Percentiles rank a stretch among this genome's conserved stretches.
These are phyloP conservation scores for Nemania abortiva DNA, from an alignment of 2,329 filamentous ascomycete species.

Conservation along the genomic window DNA sequence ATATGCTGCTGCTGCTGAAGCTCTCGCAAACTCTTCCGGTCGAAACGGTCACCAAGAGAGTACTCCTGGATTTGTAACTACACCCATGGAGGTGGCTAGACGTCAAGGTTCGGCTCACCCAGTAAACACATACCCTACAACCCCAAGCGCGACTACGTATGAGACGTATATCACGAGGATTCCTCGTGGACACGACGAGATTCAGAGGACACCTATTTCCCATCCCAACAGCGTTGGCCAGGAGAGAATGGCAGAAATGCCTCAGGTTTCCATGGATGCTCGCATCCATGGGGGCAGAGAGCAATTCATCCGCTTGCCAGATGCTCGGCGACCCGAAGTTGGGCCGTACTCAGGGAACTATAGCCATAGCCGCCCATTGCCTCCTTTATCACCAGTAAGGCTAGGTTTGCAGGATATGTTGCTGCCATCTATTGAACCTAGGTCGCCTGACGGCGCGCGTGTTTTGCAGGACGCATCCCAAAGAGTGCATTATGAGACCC, in stretches of 20 bases:
- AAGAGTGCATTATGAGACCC: slow-evolving; percentile 39
- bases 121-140: slow-evolving; percentile 32
- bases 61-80: slow-evolving; percentile 38
- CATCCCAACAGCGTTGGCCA: slow-evolving; percentile 8
- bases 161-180: slow-evolving; percentile 24
- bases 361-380: slow-evolving; percentile 34
- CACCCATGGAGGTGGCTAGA: slow-evolving; percentile 40
- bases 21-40: slow-evolving; percentile 44
- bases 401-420: slow-evolving; percentile 50
- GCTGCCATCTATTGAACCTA: slow-evolving; percentile 51
- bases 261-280: slow-evolving; percentile 31
- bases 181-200: slow-evolving; percentile 20
- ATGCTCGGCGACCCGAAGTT: slow-evolving; percentile 51
- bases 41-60: slow-evolving; percentile 35
- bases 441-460: slow-evolving; percentile 43
- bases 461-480: slow-evolving; percentile 35
- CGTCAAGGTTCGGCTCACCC: slow-evolving; percentile 38
- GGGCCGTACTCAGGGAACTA: slow-evolving; percentile 43
- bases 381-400: slow-evolving; percentile 46
- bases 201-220: slow-evolving; percentile 15
- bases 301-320: slow-evolving; percentile 43
- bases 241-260: slow-evolving; percentile 15
- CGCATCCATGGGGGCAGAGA: slow-evolving; percentile 36
- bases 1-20: slow-evolving; percentile 52
- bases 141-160: slow-evolving; percentile 20